Evolutionary conservation across 768 basidiomycete genomes (phyloP).

Genomic region (Mycena amicta): DNA sequence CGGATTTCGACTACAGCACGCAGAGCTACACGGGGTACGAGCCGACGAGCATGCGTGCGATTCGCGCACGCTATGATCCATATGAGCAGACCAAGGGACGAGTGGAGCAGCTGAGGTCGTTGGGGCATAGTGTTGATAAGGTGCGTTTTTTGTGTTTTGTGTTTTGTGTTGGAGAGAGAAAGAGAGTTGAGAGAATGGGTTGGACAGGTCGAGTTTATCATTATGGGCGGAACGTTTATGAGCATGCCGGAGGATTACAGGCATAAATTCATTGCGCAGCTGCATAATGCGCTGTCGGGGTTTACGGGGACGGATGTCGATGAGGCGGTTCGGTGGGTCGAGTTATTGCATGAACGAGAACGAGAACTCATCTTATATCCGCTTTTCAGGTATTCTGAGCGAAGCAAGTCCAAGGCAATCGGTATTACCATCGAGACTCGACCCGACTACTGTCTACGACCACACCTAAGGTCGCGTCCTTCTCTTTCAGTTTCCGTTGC

Average conservation of each 20-base stretch:
- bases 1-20: conserved; percentile 99
- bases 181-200: too few relatives aligned
- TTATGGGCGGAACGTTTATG: conserved; percentile 99
- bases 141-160: conserved; percentile 41
- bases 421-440: conserved; percentile 99
- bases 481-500: too few relatives aligned
- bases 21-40: conserved; percentile 95
- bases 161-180: background rate
- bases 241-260: conserved; percentile 98
- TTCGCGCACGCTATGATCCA: conserved; percentile 91
- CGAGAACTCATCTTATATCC: too few relatives aligned
- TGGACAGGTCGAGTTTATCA: conserved; percentile 86
- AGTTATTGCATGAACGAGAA: too few relatives aligned
- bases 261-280: conserved; percentile 88
- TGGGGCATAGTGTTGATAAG: conserved; percentile 99
- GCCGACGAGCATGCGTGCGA: conserved; percentile 98
- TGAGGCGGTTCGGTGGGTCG: conserved; percentile 92
- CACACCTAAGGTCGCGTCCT: conserved; percentile 96
- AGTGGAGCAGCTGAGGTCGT: conserved; percentile 90
- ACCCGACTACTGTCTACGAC: conserved; percentile 96
- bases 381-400: conserved; percentile 95
- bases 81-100: conserved; percentile 96
- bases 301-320: conserved; percentile 93
- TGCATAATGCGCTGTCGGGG: conserved; percentile 96
- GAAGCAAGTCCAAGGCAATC: conserved; percentile 97